Evolutionary conservation across 2,329 filamentous ascomycete species (phyloP), one percentile per base, ranked within the genome.

Genomic region (Tolypocladium inflatum): DNA sequence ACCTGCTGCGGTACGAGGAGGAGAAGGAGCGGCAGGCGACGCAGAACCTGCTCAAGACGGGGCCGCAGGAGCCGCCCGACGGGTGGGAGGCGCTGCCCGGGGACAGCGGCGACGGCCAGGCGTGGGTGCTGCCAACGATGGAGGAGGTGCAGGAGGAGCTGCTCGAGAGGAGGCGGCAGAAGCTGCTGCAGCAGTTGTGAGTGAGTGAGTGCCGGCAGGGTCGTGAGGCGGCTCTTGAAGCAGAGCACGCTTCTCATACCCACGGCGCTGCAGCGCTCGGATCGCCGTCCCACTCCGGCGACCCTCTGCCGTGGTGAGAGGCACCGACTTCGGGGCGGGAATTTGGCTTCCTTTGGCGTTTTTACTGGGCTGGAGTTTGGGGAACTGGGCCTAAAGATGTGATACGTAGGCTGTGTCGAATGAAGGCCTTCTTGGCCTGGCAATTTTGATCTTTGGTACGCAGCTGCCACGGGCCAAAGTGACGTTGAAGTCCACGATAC

Each of bases 91-190:
- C 90, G 42, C 75, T 99, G 65, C 94, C 94, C 0, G 94, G 93
- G 0, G 91, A 97, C 73, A 78, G 79, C 3, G 92, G 91, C 1
- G 91, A 96, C 70, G 93, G 93, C 0, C 78, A 86, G 42, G 82
- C 79, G 53, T 97, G 93, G 93, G 84, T 83, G 62, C 73, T 97
- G 66, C 94, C 94, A 10, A 92, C 89, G 6, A 74, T 91, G 58
- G 91, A 96, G 23, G 90, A 97, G 71, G 93, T 97, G n/a, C 91
- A 97, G 73, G 85, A 92, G 68, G 94, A 97, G 73, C 76, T 99
- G 65, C 82, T 99, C 57, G 91, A 97, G 64, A 81, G 93, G 74
- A 83, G 92, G 73, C 85, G 90, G 71, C 83, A 87, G 73, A 90
- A 87, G 71, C 76, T 99, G 61, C 75, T 99, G 64, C 91, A 97